Conservation (phyloP, 768 basidiomycete species). For the Termitomyces sp. region DNA sequence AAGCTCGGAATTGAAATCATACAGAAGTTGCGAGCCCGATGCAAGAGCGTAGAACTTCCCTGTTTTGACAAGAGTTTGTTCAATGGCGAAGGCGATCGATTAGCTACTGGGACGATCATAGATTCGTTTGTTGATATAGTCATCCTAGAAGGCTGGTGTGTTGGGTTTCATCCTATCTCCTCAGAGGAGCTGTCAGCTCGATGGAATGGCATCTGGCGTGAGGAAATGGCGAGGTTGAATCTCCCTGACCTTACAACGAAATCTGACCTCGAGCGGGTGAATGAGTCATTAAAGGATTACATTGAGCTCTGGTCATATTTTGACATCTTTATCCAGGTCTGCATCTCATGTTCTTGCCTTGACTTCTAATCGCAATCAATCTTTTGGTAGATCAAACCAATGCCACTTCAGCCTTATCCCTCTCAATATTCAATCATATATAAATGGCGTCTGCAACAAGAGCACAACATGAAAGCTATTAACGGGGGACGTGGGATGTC, state of each 20-base stretch:
- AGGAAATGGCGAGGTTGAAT: constrained; percentile 29
- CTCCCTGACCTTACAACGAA: constrained; percentile 34
- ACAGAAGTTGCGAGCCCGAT: constrained; percentile 38
- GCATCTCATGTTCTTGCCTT: constrained; percentile 5
- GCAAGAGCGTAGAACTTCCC: constrained; percentile 54
- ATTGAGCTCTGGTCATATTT: constrained; percentile 64
- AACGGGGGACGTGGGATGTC: constrained; percentile 91
- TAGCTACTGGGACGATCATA: constrained; percentile 37
- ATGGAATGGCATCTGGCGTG: constrained; percentile 45
- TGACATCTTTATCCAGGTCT: constrained; percentile 73
- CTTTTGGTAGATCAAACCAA: constrained; percentile 15
- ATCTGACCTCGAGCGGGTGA: constrained; percentile 57
- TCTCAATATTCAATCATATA: constrained; percentile 58
- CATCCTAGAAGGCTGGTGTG: constrained; percentile 94
- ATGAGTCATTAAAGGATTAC: constrained; percentile 57
- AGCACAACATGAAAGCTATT: constrained; percentile 77
- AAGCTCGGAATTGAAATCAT: constrained; percentile 54
- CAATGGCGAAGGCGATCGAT: constrained; percentile 80
- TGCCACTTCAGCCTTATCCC: constrained; percentile 15
- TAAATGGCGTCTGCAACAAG: constrained; percentile 86
- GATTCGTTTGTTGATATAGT: constrained; percentile 60
- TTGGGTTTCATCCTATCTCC: constrained; percentile 73
- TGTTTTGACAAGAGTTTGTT: constrained; percentile 85
- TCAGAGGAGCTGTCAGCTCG: constrained; percentile 42
- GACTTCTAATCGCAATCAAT: not conserved